Base-by-base conservation (phyloP, 768 basidiomycete species). In the Mrakia gelida region DNA sequence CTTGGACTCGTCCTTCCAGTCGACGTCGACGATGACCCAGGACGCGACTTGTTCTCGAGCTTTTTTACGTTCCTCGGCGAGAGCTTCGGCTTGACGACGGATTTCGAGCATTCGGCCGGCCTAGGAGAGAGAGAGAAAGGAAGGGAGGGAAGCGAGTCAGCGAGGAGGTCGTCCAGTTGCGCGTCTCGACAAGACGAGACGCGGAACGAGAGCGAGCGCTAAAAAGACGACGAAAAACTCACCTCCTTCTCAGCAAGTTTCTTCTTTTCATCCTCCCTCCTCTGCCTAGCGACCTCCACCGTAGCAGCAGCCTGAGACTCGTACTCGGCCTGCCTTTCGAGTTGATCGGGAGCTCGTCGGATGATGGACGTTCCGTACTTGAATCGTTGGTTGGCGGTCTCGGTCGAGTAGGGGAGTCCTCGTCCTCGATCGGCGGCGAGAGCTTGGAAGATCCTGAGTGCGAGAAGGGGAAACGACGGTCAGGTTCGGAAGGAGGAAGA, bases 331-430 rank as follows among this genome's bases (percentile, higher is more conserved):
- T 84, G 83, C 30, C 67, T 67, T 11, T 76, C 79, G 34, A 80
- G 34, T 45, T 77, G 72, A 28, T 10, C 67, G 30, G 75, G 72
- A 3, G 90, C 91, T 73, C 90, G 90, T 75, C 92, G 88, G 74
- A 96, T 83, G 87, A 98, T 90, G 81, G 88, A 91, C 79, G 93
- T 91, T 18, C 95, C 94, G 81, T 98, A 99, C 83, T 92, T 91
- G 56, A 90, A 88, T 63, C 97, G 90, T 81, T 96, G 92, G 80
- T 94, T 92, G 0, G 95, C 94, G 67, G 98, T 88, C 70, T 96
- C 94, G 15, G 88, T 87, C 81, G 87, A 92, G 84, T 98, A 98
- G 0, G 94, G 93, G 26, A 95, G 87, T 70, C 88, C 85, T 0
- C 88, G 83, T 0, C 91, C 88, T 75, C 88, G 87, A 81, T 95